Evolutionary conservation across 2,329 filamentous ascomycete species (phyloP).

Genomic region (Fusarium ramigenum): DNA sequence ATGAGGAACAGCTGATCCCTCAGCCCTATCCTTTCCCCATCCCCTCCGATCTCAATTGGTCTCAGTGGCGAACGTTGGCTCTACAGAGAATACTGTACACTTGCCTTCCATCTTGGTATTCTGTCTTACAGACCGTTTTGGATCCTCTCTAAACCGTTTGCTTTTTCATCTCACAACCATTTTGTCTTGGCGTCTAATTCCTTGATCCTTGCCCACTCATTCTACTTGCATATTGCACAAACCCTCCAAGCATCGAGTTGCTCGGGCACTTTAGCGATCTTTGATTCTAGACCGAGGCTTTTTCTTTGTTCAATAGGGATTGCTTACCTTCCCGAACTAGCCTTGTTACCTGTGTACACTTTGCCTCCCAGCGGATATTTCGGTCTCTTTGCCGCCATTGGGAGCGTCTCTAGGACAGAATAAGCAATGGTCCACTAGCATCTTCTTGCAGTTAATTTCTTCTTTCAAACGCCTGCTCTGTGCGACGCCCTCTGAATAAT

Average conservation of each 20-base stretch:
- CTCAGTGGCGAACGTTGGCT: constrained; percentile 22
- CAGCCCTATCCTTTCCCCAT: constrained; percentile 33
- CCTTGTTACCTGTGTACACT: background rate
- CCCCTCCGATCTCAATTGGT: constrained; percentile 6
- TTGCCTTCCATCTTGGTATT: constrained; percentile 1
- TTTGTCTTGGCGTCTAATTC: background rate
- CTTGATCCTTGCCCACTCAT: constrained; percentile 4
- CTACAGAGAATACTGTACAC: constrained; percentile 3
- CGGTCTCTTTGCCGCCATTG: background rate
- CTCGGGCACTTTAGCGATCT: constrained; percentile 3
- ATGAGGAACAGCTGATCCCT: constrained; percentile 36
- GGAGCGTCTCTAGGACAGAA: constrained; percentile 2
- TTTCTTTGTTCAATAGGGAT: constrained; percentile 18
- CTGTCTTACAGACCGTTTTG: constrained; percentile 22
- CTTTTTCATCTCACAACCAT: background rate
- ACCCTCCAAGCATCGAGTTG: constrained; percentile 3
- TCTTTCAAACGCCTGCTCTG: constrained; percentile 16
- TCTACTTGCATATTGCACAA: constrained; percentile 8
- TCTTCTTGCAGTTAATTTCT: constrained; percentile 25
- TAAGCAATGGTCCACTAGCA: constrained; percentile 38
- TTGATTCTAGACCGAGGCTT: constrained; percentile 7
- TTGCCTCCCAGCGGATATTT: constrained; percentile 5
- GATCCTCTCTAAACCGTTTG: background rate
- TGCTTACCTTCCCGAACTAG: constrained; percentile 15
- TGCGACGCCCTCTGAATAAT: constrained; percentile 5